Conservation (phyloP, 805 yeast species). For the Ogataea siamensis region DNA sequence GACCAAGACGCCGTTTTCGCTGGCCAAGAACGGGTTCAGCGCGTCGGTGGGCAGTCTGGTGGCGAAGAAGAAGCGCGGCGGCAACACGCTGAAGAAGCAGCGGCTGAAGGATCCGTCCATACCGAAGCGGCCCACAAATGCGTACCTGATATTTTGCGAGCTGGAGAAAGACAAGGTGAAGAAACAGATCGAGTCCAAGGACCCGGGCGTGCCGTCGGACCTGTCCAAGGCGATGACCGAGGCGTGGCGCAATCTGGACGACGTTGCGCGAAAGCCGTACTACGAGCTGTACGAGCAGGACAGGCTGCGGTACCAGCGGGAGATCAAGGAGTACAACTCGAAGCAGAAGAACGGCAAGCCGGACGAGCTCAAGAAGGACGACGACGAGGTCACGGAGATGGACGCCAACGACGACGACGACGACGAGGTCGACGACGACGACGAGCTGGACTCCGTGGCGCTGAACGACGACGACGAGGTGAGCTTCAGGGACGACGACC, state of each 20-base stretch:
- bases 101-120: slow-evolving; percentile 72
- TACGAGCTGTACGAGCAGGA: slow-evolving; percentile 77
- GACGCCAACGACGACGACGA: slow-evolving; percentile 13
- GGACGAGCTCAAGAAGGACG: slow-evolving; percentile 10
- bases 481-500: slow-evolving; percentile 12
- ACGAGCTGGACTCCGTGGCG: slow-evolving; percentile 9
- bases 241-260: slow-evolving; percentile 75
- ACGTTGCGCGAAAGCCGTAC: slow-evolving; percentile 69
- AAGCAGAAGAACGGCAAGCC: slow-evolving; percentile 26
- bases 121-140: slow-evolving; percentile 89
- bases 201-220: slow-evolving; percentile 56
- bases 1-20: slow-evolving; percentile 26
- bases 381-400: slow-evolving; percentile 14
- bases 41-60: slow-evolving; percentile 16
- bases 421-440: slow-evolving; percentile 13
- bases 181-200: slow-evolving; percentile 50
- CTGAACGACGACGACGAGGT: slow-evolving; percentile 14
- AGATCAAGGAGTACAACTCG: slow-evolving; percentile 50
- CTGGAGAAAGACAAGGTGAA: slow-evolving; percentile 73
- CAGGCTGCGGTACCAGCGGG: slow-evolving; percentile 67
- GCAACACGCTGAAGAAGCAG: slow-evolving; percentile 28
- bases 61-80: slow-evolving; percentile 32
- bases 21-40: slow-evolving; percentile 20
- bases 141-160: slow-evolving; percentile 85
- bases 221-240: slow-evolving; percentile 78